Evolutionary conservation across 2,329 filamentous ascomycete genomes (phyloP), one percentile per base, ranked within the genome.

Genomic region (Trichoderma arundinaceum): DNA sequence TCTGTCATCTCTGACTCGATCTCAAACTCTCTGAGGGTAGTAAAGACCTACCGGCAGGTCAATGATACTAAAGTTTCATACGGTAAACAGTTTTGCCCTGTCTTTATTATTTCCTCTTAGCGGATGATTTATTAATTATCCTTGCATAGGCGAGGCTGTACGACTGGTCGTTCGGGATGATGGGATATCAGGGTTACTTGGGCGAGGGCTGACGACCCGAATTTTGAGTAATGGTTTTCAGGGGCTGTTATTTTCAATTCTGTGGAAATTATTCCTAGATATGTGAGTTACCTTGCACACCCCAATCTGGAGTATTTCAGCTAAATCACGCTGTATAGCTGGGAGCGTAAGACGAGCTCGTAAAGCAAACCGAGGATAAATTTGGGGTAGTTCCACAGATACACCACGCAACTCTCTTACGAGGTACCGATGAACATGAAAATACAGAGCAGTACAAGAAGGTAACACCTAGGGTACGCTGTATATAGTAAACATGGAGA

Each of bases 21-120:
- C 2, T 83, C 81, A 2, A 83, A 83, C 68, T 82, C 81, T 0
- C 56, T 83, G 49, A 72, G 81, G 32, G 81, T 83, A 0, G 77
- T 83, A 5, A 83, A 83, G 71, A 83, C 81, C 0, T 83, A 82
- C 64, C 79, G 81, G 1, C 81, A 83, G 67, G 81, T 83, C 66
- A 83, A 83, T 59, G 80, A 82, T 17, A 80, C 75, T 4, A 74
- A 80, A 52, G 76, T 83, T 1, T 82, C 81, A 2, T 83, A 83
- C 46, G 66, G 80, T 82, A 72, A 72, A 74, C 4, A 13, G 41
- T 0, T 8, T 4, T 7, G 7, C 7, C 15, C 10, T 4, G 6
- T 13, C 1, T 12, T 2, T 1, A 8, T 19, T 64, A 35, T 60
- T 1, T 8, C 12, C 28, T 4, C 10, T 1, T 17, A 10, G 22